phyloP scores from a whole-genome alignment of 2,329 filamentous ascomycete genomes.

The Chrysoporthe puriensis region DNA sequence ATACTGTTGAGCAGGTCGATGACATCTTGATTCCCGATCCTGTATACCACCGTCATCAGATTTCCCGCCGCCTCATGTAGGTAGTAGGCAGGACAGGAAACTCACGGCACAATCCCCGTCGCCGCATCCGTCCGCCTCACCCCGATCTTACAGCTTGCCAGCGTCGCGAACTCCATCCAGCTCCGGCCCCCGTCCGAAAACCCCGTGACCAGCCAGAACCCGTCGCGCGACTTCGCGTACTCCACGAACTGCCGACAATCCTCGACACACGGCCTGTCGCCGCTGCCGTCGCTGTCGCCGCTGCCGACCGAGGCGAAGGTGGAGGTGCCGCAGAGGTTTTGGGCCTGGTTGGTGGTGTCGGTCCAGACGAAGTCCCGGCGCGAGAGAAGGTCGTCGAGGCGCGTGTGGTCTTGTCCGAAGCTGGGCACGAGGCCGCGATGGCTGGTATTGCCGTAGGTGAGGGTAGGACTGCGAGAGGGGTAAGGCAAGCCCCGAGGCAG shows the following conservation, averaged over 20 bases:
- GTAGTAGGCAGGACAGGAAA: not conserved
- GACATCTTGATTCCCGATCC: constrained; percentile 26
- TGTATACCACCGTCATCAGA: not conserved
- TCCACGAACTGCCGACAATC: constrained; percentile 20
- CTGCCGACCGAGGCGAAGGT: not conserved
- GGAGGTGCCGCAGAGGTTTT: constrained; percentile 24
- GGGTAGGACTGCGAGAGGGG: not conserved
- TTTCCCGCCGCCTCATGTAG: not conserved
- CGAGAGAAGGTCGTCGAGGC: constrained; percentile 20
- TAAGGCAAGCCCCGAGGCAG: not conserved
- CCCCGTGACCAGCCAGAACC: constrained; percentile 25
- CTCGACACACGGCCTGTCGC: not conserved
- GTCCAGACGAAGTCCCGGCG: constrained; percentile 26
- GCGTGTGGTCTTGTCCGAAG: constrained; percentile 19
- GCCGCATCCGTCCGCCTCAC: constrained; percentile 15
- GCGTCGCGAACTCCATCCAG: constrained; percentile 23
- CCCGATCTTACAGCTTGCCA: constrained; percentile 22
- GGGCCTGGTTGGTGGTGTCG: constrained; percentile 4
- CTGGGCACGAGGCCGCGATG: not conserved
- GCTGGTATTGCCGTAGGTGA: constrained; percentile 13
- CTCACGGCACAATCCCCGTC: constrained; percentile 22
- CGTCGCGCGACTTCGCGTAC: constrained; percentile 13
- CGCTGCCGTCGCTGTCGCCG: not conserved
- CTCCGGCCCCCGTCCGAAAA: constrained; percentile 1
- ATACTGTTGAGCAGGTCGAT: constrained; percentile 20